These are phyloP conservation scores for Phytophthora meadii DNA, from an alignment of 352 stramenopile species.

Conservation along the genomic window DNA sequence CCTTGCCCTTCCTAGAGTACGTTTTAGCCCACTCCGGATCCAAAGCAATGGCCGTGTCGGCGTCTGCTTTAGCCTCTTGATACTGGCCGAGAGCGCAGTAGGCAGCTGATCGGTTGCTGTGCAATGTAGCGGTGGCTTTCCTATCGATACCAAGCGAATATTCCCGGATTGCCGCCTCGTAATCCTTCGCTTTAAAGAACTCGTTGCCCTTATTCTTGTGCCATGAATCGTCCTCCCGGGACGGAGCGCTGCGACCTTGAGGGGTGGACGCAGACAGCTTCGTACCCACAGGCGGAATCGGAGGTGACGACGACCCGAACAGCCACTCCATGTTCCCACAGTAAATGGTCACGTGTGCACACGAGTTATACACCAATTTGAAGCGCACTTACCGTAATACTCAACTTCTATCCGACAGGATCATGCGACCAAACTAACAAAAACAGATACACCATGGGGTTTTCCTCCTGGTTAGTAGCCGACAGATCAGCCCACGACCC, in stretches of 20 bases:
- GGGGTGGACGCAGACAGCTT: conserved; percentile 64
- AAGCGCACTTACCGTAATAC: too few species aligned
- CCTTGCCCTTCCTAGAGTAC: conserved; percentile 84
- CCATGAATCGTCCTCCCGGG: conserved; percentile 64
- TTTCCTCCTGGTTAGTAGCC: too few species aligned
- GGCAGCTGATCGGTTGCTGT: conserved; percentile 83
- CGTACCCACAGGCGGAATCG: conserved; percentile 30
- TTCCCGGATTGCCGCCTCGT: conserved; percentile 55
- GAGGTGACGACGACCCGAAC: conserved; percentile 37
- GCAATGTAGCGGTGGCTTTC: conserved; percentile 66
- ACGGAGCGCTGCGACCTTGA: conserved; percentile 71
- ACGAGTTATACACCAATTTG: too few species aligned
- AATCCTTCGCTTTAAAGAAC: conserved; percentile 68
- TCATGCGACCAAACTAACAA: too few species aligned
- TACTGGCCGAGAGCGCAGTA: conserved; percentile 70
- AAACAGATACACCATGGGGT: too few species aligned
- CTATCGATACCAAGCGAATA: conserved; percentile 69
- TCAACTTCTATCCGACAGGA: too few species aligned
- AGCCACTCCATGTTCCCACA: conserved; percentile 76
- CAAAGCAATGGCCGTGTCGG: conserved; percentile 64
- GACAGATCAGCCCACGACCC: too few species aligned
- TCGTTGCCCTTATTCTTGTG: conserved; percentile 78
- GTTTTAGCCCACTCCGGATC: conserved; percentile 78
- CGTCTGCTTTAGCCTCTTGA: conserved; percentile 58
- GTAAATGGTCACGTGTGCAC: too few species aligned